A percentile compares a stretch with the other conserved stretches of the same genome.
These are phyloP conservation scores for Cryptosporidium meleagridis DNA, from an alignment of 169 alveolate species.

Conservation along the genomic window DNA sequence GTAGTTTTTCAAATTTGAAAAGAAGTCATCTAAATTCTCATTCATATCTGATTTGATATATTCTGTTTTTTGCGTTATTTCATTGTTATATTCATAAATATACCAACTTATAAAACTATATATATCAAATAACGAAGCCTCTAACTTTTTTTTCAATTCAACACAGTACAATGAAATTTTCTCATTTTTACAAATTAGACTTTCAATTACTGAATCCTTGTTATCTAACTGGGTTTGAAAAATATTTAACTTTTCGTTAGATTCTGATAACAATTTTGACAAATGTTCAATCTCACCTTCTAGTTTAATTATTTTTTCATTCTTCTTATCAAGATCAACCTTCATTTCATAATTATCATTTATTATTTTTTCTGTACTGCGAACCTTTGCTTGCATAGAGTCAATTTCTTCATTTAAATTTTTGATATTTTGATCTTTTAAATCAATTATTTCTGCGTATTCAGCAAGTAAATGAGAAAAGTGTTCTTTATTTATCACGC, in stretches of 20 bases:
- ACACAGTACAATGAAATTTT: neutral
- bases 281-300: constrained; percentile 11
- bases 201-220: neutral
- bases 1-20: neutral
- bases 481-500: neutral
- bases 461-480: constrained; percentile 1
- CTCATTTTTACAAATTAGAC: neutral
- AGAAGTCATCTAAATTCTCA: neutral
- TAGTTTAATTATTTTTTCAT: neutral
- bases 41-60: neutral
- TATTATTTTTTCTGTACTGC: neutral
- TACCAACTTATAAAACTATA: neutral
- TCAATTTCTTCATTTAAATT: constrained; percentile 13
- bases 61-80: neutral
- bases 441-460: constrained; percentile 58
- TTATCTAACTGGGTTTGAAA: neutral
- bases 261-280: neutral
- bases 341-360: constrained; percentile 3
- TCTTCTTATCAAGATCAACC: neutral
- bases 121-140: neutral
- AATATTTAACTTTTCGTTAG: neutral
- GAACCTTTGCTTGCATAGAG: neutral
- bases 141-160: constrained; percentile 2
- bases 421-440: constrained; percentile 14
- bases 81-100: neutral